A percentile compares a stretch with the other conserved stretches of the same genome.
phyloP scores from a whole-genome alignment of 148 eudicot species.

The Gaultheria prostrata region DNA sequence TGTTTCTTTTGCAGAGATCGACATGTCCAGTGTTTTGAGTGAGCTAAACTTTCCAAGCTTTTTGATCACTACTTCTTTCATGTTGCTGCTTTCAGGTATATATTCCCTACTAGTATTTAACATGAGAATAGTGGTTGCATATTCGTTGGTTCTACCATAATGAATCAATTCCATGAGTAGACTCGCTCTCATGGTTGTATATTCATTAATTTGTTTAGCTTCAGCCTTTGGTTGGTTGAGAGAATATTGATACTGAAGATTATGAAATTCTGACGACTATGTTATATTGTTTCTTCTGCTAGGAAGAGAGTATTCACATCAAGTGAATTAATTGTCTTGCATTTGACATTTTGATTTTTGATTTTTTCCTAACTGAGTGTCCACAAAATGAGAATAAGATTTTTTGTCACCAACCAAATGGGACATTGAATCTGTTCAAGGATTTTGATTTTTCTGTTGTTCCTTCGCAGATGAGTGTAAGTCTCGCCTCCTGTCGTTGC shows the following conservation, averaged over 20 bases:
- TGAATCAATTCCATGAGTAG: not conserved
- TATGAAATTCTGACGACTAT: constrained; percentile 1
- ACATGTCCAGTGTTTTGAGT: not conserved
- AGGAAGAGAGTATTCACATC: not conserved
- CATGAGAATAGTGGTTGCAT: not conserved
- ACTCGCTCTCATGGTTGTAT: not conserved
- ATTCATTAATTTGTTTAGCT: not conserved
- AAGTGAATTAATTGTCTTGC: not conserved
- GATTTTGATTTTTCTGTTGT: not conserved
- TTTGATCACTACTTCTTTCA: not conserved
- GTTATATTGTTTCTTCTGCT: not conserved
- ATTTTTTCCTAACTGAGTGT: not conserved
- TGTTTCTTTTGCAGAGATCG: not conserved
- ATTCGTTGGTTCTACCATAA: not conserved
- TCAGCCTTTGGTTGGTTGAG: constrained; percentile 6
- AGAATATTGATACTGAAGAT: constrained; percentile 2
- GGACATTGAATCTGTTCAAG: not conserved
- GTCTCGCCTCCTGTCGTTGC: not conserved
- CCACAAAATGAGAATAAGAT: not conserved
- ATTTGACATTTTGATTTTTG: not conserved
- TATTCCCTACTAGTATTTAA: not conserved
- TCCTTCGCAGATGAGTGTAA: not conserved
- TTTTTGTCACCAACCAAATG: not conserved
- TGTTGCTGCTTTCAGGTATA: not conserved
- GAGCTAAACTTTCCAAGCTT: not conserved